A percentile compares a stretch with the other conserved stretches of the same genome.
These are phyloP conservation scores for Naematelia encephala DNA, from an alignment of 768 basidiomycete species.

Conservation along the genomic window DNA sequence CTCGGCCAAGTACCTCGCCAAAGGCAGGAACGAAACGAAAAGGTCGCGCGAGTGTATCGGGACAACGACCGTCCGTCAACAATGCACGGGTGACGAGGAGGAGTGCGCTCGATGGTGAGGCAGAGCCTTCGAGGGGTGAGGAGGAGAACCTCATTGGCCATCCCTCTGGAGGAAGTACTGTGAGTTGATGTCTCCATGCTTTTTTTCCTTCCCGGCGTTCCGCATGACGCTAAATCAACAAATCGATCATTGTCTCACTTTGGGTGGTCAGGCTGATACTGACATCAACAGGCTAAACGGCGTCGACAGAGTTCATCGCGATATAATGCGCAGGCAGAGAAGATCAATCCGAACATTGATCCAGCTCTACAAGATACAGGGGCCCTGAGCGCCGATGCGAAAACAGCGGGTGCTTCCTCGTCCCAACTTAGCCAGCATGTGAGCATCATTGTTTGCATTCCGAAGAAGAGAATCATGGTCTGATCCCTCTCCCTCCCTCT, in stretches of 20 bases:
- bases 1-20: background rate
- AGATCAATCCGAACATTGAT: background rate
- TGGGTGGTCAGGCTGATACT: background rate
- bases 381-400: background rate
- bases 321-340: background rate
- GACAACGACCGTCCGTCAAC: background rate
- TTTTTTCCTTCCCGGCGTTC: background rate
- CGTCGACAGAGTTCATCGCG: background rate
- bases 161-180: slow-evolving; percentile 9
- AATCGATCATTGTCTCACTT: background rate
- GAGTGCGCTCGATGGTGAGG: slow-evolving; percentile 3
- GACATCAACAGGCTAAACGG: background rate
- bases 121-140: slow-evolving; percentile 34
- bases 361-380: background rate
- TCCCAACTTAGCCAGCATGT: background rate
- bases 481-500: background rate
- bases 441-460: background rate
- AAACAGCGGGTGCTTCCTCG: background rate
- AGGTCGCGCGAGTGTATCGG: background rate
- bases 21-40: slow-evolving; percentile 5
- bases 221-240: too few relatives aligned
- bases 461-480: background rate
- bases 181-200: background rate
- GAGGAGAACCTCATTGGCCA: slow-evolving; percentile 38
- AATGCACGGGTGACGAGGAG: slow-evolving; percentile 16